These are phyloP conservation scores for Umbelopsis sp. DNA, from an alignment of 371 early-diverging fungal species.

Conservation along the genomic window DNA sequence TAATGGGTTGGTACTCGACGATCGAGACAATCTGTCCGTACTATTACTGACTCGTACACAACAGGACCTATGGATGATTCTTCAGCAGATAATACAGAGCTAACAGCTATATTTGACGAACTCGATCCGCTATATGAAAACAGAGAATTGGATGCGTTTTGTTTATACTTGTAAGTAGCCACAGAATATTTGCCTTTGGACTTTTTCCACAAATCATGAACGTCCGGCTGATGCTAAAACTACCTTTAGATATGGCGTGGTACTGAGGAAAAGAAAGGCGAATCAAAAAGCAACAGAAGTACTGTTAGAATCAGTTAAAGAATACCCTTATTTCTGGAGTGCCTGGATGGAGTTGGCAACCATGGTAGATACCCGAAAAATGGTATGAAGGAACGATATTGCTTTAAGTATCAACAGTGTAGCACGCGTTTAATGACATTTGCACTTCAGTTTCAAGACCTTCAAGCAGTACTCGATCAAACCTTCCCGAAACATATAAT, in stretches of 20 bases:
- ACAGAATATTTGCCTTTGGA: not conserved
- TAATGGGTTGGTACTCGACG: conserved; percentile 38
- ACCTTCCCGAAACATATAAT: conserved; percentile 50
- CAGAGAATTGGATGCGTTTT: conserved; percentile 65
- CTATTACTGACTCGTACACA: not conserved
- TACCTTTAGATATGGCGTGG: conserved; percentile 55
- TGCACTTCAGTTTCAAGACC: conserved; percentile 26
- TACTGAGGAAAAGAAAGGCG: conserved; percentile 49
- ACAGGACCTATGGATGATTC: conserved; percentile 51
- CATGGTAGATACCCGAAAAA: conserved; percentile 52
- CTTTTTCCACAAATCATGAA: not conserved
- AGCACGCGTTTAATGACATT: not conserved
- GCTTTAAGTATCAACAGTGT: too few species aligned
- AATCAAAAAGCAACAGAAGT: conserved; percentile 57
- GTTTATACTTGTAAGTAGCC: conserved; percentile 62
- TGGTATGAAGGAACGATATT: conserved; percentile 30
- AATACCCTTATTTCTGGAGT: conserved; percentile 87
- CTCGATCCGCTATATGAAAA: conserved; percentile 43
- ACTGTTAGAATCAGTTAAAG: conserved; percentile 66
- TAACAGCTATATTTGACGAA: conserved; percentile 52
- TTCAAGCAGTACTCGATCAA: conserved; percentile 29
- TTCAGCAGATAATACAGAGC: conserved; percentile 50
- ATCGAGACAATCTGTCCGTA: not conserved
- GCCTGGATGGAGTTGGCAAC: conserved; percentile 84
- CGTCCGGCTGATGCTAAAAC: not conserved